phyloP scores from a whole-genome alignment of 805 yeast genomes.

The Pichia sporocuriosa region DNA sequence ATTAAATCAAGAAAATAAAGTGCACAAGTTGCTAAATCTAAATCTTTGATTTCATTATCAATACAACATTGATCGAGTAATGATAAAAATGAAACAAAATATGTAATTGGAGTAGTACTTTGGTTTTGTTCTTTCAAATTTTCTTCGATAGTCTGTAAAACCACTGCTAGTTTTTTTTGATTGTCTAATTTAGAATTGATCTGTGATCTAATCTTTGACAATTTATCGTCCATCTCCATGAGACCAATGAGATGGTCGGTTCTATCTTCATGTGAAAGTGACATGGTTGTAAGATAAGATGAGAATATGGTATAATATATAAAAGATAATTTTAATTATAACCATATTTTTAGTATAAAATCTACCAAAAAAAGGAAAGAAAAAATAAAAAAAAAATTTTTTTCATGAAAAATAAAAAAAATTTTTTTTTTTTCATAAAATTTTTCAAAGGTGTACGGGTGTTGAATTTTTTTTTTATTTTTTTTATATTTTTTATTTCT shows the following conservation, averaged over 20 bases:
- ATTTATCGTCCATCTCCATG: constrained; percentile 53
- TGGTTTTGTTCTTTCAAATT: constrained; percentile 64
- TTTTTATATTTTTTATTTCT: no score
- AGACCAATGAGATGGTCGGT: constrained; percentile 15
- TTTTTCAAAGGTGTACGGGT: no score
- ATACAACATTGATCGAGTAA: constrained; percentile 67
- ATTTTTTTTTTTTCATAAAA: no score
- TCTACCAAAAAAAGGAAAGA: neutral
- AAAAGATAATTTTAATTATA: neutral
- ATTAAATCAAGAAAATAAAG: constrained; percentile 78
- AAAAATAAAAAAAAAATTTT: neutral
- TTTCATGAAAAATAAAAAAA: no score
- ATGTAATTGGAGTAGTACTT: constrained; percentile 64
- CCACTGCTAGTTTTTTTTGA: constrained; percentile 78
- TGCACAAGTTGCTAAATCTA: constrained; percentile 62
- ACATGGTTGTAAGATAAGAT: neutral
- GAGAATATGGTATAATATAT: neutral
- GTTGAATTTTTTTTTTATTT: no score
- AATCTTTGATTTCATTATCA: constrained; percentile 48
- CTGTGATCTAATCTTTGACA: constrained; percentile 66
- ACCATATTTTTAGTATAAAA: no score
- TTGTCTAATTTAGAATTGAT: constrained; percentile 73
- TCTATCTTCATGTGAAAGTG: constrained; percentile 1
- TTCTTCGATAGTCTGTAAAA: constrained; percentile 86
- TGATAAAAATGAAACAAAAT: constrained; percentile 77